Base-by-base conservation (phyloP, 139 green algal species). In the Penium margaritaceum region DNA sequence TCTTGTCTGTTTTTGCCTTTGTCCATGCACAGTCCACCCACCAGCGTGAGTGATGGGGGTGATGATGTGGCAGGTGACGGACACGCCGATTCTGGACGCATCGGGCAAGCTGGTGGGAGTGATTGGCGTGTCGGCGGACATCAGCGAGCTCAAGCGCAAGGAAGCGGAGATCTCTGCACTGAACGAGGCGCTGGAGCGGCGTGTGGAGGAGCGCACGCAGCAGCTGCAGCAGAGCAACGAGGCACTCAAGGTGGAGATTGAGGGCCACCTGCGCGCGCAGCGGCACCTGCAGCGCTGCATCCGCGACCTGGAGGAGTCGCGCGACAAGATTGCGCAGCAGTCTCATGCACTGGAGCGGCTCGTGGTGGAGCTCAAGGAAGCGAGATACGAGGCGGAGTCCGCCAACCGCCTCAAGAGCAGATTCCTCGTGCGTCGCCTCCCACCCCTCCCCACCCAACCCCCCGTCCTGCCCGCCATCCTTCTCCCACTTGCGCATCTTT, bases 101-200 rank as follows among this genome's bases (percentile, higher is more conserved):
- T 30, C 51, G 66, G 66, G 66, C 17, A 63, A 62, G 32, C 41
- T 73, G 66, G 37, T 73, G 19, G 66, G 66, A 9, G 66, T 73
- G 39, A 73, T 73, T 4, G 66, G 66, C 38, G 66, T 73, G 38
- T 73, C 66, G 39, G 66, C 66, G 21, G 66, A 73, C 41, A 73
- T 73, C 21, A 43, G 46, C 33, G 66, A 73, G 3, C 35, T 73
- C 3, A 73, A 73, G 41, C 66, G 66, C 39, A 73, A 73, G 41
- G 66, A 73, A 39, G 66, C 36, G 36, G 46, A 73, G 41, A 62
- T 73, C 41, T 14, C 30, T n/a, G 33, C 34, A n/a, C 66, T 73
- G 36, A 73, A 73, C 66, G 66, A 37, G 37, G 36, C 41, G 41
- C 66, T 73, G 34, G 66, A 73, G 41, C 19, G 35, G 38, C 34